These are phyloP conservation scores for Daldinia loculata DNA, from an alignment of 495 filamentous ascomycete genomes.

Conservation along the genomic window DNA sequence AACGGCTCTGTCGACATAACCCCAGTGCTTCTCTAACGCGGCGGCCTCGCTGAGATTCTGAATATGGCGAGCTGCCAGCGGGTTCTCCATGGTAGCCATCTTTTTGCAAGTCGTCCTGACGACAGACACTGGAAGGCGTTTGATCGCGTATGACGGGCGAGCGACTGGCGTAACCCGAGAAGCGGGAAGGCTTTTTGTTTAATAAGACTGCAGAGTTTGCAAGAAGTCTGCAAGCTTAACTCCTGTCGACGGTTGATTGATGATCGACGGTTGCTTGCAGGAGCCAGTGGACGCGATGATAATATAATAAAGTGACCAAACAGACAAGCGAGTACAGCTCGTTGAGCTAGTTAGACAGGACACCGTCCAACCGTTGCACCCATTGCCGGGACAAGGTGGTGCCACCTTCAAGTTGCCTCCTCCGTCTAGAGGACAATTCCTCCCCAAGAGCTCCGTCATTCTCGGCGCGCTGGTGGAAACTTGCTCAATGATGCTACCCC, in stretches of 20 bases:
- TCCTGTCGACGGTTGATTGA: slow-evolving; percentile 18
- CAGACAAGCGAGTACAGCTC: neutral
- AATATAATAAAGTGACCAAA: slow-evolving; percentile 24
- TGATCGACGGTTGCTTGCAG: slow-evolving; percentile 20
- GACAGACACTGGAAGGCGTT: neutral
- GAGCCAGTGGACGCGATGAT: slow-evolving; percentile 18
- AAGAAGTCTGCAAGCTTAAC: slow-evolving; percentile 17
- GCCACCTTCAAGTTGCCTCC: slow-evolving; percentile 1
- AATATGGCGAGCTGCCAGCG: slow-evolving; percentile 44
- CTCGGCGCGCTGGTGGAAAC: slow-evolving; percentile 23
- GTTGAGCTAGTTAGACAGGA: slow-evolving; percentile 2
- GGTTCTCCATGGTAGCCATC: slow-evolving; percentile 30
- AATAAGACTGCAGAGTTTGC: slow-evolving; percentile 22
- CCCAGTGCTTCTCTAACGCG: slow-evolving; percentile 65
- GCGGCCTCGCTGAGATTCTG: slow-evolving; percentile 53
- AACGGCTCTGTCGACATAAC: slow-evolving; percentile 63
- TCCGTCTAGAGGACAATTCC: neutral
- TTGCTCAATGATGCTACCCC: slow-evolving; percentile 37
- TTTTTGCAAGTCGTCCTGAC: slow-evolving; percentile 7
- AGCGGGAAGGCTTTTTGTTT: slow-evolving; percentile 18
- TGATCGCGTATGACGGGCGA: slow-evolving; percentile 19
- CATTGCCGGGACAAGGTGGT: slow-evolving; percentile 20
- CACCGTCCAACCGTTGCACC: slow-evolving; percentile 24
- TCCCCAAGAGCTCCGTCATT: slow-evolving; percentile 8
- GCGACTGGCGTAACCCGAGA: slow-evolving; percentile 8